Evolutionary conservation across 1,284 basidiomycete species (phyloP).

Genomic region (Megacollybia platyphylla): DNA sequence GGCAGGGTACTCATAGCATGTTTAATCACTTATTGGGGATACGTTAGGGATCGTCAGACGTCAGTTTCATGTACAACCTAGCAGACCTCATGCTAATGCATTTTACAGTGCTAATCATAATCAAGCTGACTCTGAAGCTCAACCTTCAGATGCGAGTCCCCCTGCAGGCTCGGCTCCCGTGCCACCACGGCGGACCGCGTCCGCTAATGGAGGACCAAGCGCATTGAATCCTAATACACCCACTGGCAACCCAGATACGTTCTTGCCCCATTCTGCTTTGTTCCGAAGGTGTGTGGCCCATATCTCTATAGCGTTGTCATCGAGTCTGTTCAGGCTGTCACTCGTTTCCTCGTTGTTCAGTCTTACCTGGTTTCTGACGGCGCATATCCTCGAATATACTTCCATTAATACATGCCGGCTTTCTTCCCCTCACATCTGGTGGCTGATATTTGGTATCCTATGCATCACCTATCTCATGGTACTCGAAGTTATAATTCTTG

Average conservation of each 20-base stretch:
- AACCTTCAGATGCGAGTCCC: background rate
- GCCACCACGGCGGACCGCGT: background rate
- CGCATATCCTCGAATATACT: slow-evolving; percentile 66
- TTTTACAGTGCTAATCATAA: background rate
- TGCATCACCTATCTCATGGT: slow-evolving; percentile 68
- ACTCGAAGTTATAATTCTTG: slow-evolving; percentile 59
- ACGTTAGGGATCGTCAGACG: slow-evolving; percentile 30
- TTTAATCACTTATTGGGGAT: slow-evolving; percentile 49
- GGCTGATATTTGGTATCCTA: slow-evolving; percentile 68
- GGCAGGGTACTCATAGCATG: slow-evolving; percentile 40
- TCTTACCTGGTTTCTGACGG: slow-evolving; percentile 68
- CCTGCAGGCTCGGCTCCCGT: background rate
- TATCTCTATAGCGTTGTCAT: slow-evolving; percentile 2
- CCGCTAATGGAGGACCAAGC: background rate
- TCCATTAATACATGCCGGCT: slow-evolving; percentile 57
- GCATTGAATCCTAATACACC: background rate
- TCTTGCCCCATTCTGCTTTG: slow-evolving; percentile 15
- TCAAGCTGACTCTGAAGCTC: slow-evolving; percentile 5
- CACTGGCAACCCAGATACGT: background rate
- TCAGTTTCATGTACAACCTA: slow-evolving; percentile 14
- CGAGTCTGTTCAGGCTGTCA: slow-evolving; percentile 30
- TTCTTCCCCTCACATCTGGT: slow-evolving; percentile 70
- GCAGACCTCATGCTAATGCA: background rate
- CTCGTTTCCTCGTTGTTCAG: slow-evolving; percentile 54
- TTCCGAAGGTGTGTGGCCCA: slow-evolving; percentile 23